Conservation (phyloP, 345 rosid species). For the Eucalyptus erythrocorys region DNA sequence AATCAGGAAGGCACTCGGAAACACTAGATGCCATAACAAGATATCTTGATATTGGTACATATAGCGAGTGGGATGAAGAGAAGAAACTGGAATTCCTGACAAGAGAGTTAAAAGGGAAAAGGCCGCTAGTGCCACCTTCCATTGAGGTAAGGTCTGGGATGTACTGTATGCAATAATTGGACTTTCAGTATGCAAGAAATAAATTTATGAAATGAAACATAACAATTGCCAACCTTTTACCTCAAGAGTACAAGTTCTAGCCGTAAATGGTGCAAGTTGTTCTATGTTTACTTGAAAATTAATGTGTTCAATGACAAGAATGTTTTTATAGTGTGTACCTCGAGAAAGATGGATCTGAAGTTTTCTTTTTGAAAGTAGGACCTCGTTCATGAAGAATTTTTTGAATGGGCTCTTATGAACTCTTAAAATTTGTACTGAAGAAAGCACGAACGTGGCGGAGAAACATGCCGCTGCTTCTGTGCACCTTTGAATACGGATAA, state of each 20-base stretch:
- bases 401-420: background rate
- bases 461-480: background rate
- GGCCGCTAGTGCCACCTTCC: slow-evolving; percentile 77
- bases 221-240: background rate
- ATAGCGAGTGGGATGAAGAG: slow-evolving; percentile 95
- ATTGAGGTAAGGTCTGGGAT: slow-evolving; percentile 47
- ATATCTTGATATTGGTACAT: slow-evolving; percentile 90
- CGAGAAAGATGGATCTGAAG: background rate
- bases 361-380: background rate
- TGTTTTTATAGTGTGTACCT: background rate
- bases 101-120: slow-evolving; percentile 83
- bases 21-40: slow-evolving; percentile 72
- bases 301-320: background rate
- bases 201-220: background rate
- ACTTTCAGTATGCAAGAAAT: background rate
- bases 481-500: background rate
- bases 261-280: background rate
- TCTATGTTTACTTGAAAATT: background rate
- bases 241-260: background rate
- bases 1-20: slow-evolving; percentile 85
- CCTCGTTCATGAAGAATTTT: background rate
- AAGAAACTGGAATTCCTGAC: slow-evolving; percentile 77
- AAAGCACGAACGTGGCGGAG: background rate
- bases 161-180: background rate
- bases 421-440: background rate